These are phyloP conservation scores for Pistacia atlantica DNA, from an alignment of 345 rosid genomes.

Conservation along the genomic window DNA sequence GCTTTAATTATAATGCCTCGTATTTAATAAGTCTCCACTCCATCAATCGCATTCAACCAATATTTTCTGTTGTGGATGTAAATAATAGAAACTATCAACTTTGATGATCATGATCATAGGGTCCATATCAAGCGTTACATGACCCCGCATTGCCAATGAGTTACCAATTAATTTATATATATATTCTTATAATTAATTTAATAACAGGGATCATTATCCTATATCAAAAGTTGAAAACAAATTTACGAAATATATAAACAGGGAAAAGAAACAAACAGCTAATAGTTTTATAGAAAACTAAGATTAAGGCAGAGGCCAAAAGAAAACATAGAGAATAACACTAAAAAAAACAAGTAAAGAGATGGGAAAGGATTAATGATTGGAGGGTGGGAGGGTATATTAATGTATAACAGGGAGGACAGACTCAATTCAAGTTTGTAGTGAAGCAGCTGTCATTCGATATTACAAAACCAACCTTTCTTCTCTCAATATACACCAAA, in stretches of 20 bases:
- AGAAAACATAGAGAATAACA: neutral
- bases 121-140: neutral
- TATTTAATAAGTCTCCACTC: neutral
- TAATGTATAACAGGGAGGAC: conserved; percentile 62
- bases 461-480: conserved; percentile 40
- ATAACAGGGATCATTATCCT: too few relatives aligned
- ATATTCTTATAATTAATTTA: too few relatives aligned
- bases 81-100: conserved; percentile 3
- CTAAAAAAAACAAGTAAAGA: conserved; percentile 6
- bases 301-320: neutral
- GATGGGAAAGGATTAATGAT: conserved; percentile 5
- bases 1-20: too few relatives aligned
- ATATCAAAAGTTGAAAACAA: conserved; percentile 12
- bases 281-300: neutral
- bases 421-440: conserved; percentile 48
- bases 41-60: neutral
- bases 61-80: neutral
- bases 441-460: conserved; percentile 56
- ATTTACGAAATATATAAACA: too few relatives aligned
- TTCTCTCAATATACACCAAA: conserved; percentile 45
- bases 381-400: conserved; percentile 51
- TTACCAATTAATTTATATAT: neutral
- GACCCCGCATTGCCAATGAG: neutral
- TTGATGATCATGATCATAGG: neutral
- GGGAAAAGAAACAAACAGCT: neutral